Base-by-base conservation (phyloP, 768 basidiomycete genomes). In the Asterophora lycoperdoides region DNA sequence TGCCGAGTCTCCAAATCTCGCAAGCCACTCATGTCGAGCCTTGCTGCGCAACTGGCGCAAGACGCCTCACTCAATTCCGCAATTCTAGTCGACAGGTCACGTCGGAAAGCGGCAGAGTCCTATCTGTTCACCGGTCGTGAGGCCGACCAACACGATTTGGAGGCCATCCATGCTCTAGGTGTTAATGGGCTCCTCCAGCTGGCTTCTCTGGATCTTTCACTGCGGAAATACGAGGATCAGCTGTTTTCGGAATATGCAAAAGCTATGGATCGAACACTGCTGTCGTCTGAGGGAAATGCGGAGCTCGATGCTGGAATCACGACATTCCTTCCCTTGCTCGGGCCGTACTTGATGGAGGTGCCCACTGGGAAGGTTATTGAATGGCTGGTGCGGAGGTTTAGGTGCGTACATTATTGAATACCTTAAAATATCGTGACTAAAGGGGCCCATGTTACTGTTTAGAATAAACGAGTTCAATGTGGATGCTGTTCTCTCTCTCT, bases 381-480 rank as follows among this genome's bases (percentile, higher is more conserved):
- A 60, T 99, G 95, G 95, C 78, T 98, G 19, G 91, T 98, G 3
- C 74, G 90, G 59, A 75, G 93, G 48, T 96, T 97, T 68, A 84
- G 94, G 94, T 91, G 55, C 35, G 80, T 58, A 8, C 9, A 15
- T 10, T 5, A 14, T n/a, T n/a, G 1, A n/a, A 42, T 30, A 7
- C 9, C 42, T 2, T 42, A n/a, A 8, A 7, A 41, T 26, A 15
- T 41, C 35, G 29, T 33, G 48, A 28, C 45, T 57, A 32, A 38
- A 49, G 10, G 18, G 17, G 5, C 4, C 35, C 38, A 10, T 55
- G 33, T 13, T 29, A 11, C 9, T 3, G 3, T 46, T 14, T 58
- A 97, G 95, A 63, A 81, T 97, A 20, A 79, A 97, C 61, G 93
- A 98, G 63, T 93, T 97, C 71, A 96, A 98, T 59, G 76, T 94